A percentile compares a stretch with the other conserved stretches of the same genome.
Evolutionary conservation across 805 yeast species (phyloP).

Genomic region (Henningerozyma blattae): DNA sequence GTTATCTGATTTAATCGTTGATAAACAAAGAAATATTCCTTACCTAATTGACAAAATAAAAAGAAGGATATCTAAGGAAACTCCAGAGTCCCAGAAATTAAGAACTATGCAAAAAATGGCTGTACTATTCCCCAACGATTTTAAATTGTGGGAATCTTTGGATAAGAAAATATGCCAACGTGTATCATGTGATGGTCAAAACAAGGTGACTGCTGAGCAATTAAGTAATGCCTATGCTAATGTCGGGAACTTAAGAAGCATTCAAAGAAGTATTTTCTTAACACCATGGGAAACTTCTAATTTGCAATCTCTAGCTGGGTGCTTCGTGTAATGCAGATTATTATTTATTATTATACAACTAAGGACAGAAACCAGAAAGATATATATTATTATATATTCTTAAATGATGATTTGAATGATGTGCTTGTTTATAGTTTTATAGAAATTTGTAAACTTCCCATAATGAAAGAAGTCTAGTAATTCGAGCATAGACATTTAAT

Average conservation of each 20-base stretch:
- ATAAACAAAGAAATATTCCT: constrained; percentile 45
- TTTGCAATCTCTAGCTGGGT: constrained; percentile 16
- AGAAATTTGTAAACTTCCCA: constrained; percentile 42
- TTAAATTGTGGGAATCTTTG: constrained; percentile 57
- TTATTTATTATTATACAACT: too few species aligned
- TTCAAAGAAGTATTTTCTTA: constrained; percentile 59
- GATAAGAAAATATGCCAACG: constrained; percentile 43
- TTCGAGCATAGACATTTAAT: constrained; percentile 38
- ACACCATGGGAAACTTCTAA: constrained; percentile 39
- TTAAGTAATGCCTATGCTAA: constrained; percentile 41
- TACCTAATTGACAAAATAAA: constrained; percentile 42
- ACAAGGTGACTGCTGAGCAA: constrained; percentile 34
- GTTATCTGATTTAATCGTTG: constrained; percentile 35
- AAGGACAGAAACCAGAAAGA: neutral
- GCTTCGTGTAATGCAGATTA: too few species aligned
- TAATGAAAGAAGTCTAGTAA: constrained; percentile 42
- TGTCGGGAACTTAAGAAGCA: constrained; percentile 36
- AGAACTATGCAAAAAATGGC: constrained; percentile 56
- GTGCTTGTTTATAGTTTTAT: neutral
- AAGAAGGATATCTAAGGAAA: constrained; percentile 24
- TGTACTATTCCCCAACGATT: constrained; percentile 60
- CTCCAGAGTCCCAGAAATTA: constrained; percentile 8
- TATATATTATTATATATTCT: neutral
- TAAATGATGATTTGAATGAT: neutral
- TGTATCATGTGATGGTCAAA: constrained; percentile 40